Evolutionary conservation across 2,329 filamentous ascomycete species (phyloP), one percentile per base, ranked within the genome.

Genomic region (Colletotrichum lupini): DNA sequence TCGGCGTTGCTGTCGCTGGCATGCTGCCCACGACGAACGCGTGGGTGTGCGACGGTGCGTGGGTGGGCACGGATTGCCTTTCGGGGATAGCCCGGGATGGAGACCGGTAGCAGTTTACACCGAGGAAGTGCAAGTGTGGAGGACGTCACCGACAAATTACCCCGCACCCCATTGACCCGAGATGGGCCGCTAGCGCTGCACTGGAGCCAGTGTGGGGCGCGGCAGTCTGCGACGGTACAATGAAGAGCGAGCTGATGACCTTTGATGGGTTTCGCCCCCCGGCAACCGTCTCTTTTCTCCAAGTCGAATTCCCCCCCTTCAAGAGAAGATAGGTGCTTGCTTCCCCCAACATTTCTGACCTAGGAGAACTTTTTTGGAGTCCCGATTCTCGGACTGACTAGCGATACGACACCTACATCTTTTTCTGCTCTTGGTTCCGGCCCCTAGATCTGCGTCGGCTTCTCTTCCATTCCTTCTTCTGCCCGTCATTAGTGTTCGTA

Each of bases 161-260:
- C 74, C 74, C 73, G 74, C 74, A 75, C 49, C 58, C 62, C 57
- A 68, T 75, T 75, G 52, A 70, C 74, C 69, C 74, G 74, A 75
- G 72, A 56, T 56, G 60, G 58, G 16, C n/a, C 37, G 26, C 71
- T 57, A 62, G 53, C 49, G 49, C 55, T 14, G 28, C 12, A 32
- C 35, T 22, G 71, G 35, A 64, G 12, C 46, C 46, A 55, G 28
- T 26, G 73, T 66, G 71, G 71, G 30, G 71, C 55, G 49, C 65
- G 73, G 73, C 49, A 74, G 32, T 74, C 61, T 58, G 19, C 24
- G 30, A 62, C 73, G 74, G 74, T 62, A 68, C 73, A 76, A 75
- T 76, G 64, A 69, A 72, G 61, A 75, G 74, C 74, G 74, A 76
- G 73, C 24, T 62, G 73, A 75, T 75, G 69, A 74, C 73, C 74